Base-by-base conservation (phyloP, 169 alveolate species). In the Babesia ovata region DNA sequence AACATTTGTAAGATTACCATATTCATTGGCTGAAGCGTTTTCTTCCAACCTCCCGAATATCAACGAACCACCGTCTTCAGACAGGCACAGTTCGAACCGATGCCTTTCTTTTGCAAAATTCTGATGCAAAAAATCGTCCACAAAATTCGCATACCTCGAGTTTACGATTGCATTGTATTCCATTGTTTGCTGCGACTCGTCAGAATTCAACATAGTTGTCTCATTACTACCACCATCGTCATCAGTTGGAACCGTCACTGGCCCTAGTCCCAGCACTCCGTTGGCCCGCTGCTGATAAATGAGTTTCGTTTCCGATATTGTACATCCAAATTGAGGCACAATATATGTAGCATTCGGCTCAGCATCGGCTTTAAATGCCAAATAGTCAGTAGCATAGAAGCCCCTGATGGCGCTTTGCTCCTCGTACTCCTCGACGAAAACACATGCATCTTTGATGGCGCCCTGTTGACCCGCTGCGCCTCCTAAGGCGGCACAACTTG, bases 191-290 rank as follows among this genome's bases (percentile, higher is more conserved):
- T 26, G 46, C 14, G 50, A 7, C 4, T 13, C 17, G 2, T 16
- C 29, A 21, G 4, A 17, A 46, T 6, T 4, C 4, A 11, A 8
- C 26, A 3, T 0, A 44, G 66, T 4, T 11, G 28, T 10, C 22
- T 45, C 60, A 17, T 24, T n/a, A 6, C 59, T 16, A 21, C n/a
- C 48, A 12, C 48, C 48, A 45, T 1, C 2, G 50, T 45, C 50
- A 16, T 45, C 50, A 13, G n/a, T 0, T 45, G 50, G 11, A 45
- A 16, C 50, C 50, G 10, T 16, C 10, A 8, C 19, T 45, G 88
- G 84, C 28, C 90, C 83, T 14, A 90, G 57, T 0, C 94, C 94
- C 61, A 90, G 46, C 24, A 90, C 85, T 14, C 94, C 94, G 50
- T 88, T 86, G 4, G 94, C 89, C 24, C 70, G 77, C 48, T 90